Conservation (phyloP, 306 rosid genomes). For the Quercus wislizeni region DNA sequence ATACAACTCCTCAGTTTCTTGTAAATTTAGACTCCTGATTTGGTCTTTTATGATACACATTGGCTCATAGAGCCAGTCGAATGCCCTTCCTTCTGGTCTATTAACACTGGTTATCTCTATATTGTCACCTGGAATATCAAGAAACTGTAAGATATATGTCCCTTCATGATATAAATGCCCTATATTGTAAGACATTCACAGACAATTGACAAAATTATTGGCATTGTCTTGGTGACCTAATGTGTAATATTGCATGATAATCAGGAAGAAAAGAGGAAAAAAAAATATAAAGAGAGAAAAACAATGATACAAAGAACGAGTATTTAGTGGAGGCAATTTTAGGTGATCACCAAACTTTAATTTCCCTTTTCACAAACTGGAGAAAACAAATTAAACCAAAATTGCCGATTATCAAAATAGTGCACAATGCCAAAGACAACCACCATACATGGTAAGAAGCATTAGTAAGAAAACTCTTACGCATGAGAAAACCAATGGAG, state of each 20-base stretch:
- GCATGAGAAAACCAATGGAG: slow-evolving; percentile 21
- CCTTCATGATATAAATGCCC: neutral
- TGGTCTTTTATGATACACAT: slow-evolving; percentile 26
- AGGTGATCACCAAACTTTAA: too few relatives aligned
- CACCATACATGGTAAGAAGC: neutral
- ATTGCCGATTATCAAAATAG: neutral
- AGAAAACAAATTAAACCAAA: too few relatives aligned
- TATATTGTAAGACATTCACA: too few relatives aligned
- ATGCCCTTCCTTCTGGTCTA: slow-evolving; percentile 23
- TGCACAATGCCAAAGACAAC: neutral
- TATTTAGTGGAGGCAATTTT: too few relatives aligned
- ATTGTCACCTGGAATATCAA: slow-evolving; percentile 10
- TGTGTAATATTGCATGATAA: too few relatives aligned
- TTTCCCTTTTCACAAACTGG: too few relatives aligned
- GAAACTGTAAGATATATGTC: neutral
- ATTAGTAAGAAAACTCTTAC: slow-evolving; percentile 1
- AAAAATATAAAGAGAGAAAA: too few relatives aligned
- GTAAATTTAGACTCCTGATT: slow-evolving; percentile 17
- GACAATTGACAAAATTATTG: too few relatives aligned
- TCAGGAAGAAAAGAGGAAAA: too few relatives aligned
- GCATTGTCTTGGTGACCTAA: too few relatives aligned
- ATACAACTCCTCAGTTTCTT: slow-evolving; percentile 23
- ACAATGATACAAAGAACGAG: too few relatives aligned
- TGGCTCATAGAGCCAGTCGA: slow-evolving; percentile 27
- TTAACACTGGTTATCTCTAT: slow-evolving; percentile 26